Percentiles rank a stretch among this genome's conserved stretches.
These are phyloP conservation scores for Venturia pyrina DNA, from an alignment of 2,329 filamentous ascomycete genomes.

Conservation along the genomic window DNA sequence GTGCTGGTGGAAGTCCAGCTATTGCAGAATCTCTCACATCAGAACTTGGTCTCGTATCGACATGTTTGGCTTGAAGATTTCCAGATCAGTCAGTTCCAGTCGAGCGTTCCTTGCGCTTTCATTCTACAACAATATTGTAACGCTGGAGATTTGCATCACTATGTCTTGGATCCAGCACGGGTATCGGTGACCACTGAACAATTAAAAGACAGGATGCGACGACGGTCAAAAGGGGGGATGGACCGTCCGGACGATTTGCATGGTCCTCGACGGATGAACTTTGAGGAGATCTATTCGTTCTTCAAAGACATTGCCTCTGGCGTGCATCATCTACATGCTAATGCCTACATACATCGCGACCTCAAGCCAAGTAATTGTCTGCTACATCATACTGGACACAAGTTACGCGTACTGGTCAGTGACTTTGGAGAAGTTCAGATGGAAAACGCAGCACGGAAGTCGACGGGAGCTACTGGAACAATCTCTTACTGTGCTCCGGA, in stretches of 20 bases:
- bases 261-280: constrained; percentile 49
- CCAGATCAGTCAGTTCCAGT: constrained; percentile 72
- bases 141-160: constrained; percentile 77
- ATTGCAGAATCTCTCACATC: constrained; percentile 81
- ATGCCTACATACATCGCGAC: constrained; percentile 92
- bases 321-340: constrained; percentile 75
- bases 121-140: constrained; percentile 98
- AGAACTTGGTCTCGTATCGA: constrained; percentile 90
- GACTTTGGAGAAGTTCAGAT: constrained; percentile 96
- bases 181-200: constrained; percentile 64
- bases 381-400: constrained; percentile 63
- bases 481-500: constrained; percentile 97
- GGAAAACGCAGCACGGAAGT: constrained; percentile 70
- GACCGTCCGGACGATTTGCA: constrained; percentile 49
- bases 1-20: constrained; percentile 88
- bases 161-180: constrained; percentile 61
- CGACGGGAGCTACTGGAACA: constrained; percentile 87
- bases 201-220: constrained; percentile 76
- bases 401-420: constrained; percentile 76
- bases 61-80: constrained; percentile 96
- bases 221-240: constrained; percentile 66
- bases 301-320: constrained; percentile 94
- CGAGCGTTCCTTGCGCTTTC: constrained; percentile 87
- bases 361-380: constrained; percentile 95
- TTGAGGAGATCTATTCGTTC: constrained; percentile 93